Base-by-base conservation (phyloP, 75 land plant genomes). In the Pinus tabuliformis region DNA sequence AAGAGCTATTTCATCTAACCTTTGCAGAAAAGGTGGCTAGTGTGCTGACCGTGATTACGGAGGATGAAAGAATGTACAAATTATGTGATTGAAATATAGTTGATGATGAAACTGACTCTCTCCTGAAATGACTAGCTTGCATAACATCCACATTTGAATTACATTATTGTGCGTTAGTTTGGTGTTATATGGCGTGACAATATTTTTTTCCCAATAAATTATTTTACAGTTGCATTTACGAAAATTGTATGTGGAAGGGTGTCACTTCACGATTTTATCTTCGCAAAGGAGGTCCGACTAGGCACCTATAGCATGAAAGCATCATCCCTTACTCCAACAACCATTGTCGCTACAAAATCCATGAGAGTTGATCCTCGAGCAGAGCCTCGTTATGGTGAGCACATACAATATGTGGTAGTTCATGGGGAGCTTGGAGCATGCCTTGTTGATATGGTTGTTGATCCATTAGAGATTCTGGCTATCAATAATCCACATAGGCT, bases 351-450 rank as follows among this genome's bases (percentile, higher is more conserved):
- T 9, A 83, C 89, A n/a, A 96, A 96, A 82, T 89, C 97, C 28
- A 94, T 96, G 99, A 76, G 76, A 75, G 72, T 76, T 58, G 99
- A 96, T 79, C 95, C 99, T 6, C 83, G 99, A 42, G 91, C 99
- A 64, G 99, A 92, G 71, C 99, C 99, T 33, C 86, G 81, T 14
- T 94, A 96, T 83, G 99, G 85, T 13, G 91, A 96, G 77, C 81
- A 95, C n/a, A 80, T 96, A 45, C 97, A 86, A 11, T 96, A 96
- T 83, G 88, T 92, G 52, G 99, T 96, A 8, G 83, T 96, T 17
- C 90, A 94, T 81, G 97, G 99, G 37, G 92, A 90, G 57, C 99
- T 95, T 79, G 98, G 99, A 11, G 95, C 98, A 12, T 88, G 99
- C 15, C 87, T 96, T 26, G 80, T 85, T 33, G 99, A 96, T 70